These are phyloP conservation scores for Sapria himalayana DNA, from an alignment of 345 rosid genomes.

Conservation along the genomic window DNA sequence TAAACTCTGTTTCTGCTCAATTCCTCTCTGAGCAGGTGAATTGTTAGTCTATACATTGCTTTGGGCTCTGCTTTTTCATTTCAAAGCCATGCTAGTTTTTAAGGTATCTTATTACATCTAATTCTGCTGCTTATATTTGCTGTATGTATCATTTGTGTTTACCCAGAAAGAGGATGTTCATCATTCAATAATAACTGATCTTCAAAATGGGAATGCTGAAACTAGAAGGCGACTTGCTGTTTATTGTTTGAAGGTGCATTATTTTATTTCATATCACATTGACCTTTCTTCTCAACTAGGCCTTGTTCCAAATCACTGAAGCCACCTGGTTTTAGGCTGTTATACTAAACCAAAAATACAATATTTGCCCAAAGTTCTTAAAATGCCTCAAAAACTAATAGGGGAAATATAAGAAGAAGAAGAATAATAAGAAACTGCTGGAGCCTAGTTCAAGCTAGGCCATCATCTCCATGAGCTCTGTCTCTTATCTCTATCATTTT, in stretches of 20 bases:
- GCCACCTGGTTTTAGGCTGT: too few species aligned
- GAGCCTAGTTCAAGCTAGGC: too few species aligned
- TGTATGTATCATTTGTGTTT: conserved; percentile 7
- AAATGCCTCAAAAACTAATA: too few species aligned
- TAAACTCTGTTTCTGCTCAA: conserved; percentile 93
- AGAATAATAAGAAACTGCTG: too few species aligned
- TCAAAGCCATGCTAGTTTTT: neutral
- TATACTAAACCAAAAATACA: too few species aligned
- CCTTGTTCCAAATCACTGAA: too few species aligned
- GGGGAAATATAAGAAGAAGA: too few species aligned
- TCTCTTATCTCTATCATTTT: too few species aligned
- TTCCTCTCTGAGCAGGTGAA: conserved; percentile 92
- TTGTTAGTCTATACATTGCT: neutral
- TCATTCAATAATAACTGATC: conserved; percentile 95
- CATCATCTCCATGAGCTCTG: too few species aligned
- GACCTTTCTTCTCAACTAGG: conserved; percentile 2
- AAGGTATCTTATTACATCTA: too few species aligned
- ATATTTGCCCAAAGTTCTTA: too few species aligned
- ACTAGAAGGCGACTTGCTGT: conserved; percentile 98
- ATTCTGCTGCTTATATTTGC: conserved; percentile 4
- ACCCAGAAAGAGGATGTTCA: conserved; percentile 95
- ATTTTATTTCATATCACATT: conserved; percentile 7
- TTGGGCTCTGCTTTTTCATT: neutral
- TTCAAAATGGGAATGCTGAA: conserved; percentile 95
- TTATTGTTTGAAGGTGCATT: conserved; percentile 75